Conservation (phyloP, 1,139 yeast species). For the Dujonia santamariae region DNA sequence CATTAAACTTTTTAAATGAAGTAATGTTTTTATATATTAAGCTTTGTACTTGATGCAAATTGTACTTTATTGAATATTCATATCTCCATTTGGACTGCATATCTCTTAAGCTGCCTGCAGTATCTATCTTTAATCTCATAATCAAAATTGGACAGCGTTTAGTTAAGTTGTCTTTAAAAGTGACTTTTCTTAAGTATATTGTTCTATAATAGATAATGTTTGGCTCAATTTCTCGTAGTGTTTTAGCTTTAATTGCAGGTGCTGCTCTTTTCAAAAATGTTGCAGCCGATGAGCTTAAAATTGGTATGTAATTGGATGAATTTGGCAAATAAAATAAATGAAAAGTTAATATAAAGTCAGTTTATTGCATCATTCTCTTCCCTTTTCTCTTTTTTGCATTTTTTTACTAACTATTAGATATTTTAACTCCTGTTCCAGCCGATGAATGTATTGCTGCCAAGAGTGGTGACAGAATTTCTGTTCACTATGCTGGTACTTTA, state of each 20-base stretch:
- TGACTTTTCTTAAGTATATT: neutral
- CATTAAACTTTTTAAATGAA: too few species aligned
- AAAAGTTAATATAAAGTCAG: neutral
- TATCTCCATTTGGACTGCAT: too few species aligned
- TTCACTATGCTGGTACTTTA: constrained; percentile 73
- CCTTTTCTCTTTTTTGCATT: neutral
- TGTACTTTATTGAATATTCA: too few species aligned
- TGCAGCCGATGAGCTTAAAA: constrained; percentile 16
- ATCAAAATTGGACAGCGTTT: too few species aligned
- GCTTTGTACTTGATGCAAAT: too few species aligned
- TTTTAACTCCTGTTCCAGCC: constrained; percentile 44
- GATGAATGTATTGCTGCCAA: constrained; percentile 57
- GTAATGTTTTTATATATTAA: too few species aligned
- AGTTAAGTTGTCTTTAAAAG: too few species aligned
- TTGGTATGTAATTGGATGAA: constrained; percentile 22
- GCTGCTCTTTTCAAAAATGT: constrained; percentile 2
- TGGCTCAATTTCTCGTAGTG: constrained; percentile 3
- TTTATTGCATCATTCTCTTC: neutral
- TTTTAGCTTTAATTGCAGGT: constrained; percentile 5
- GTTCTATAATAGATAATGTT: constrained; percentile 2
- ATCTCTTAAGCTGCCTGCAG: too few species aligned
- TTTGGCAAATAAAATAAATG: neutral
- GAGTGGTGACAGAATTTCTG: constrained; percentile 62
- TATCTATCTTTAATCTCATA: too few species aligned
- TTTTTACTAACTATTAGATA: constrained; percentile 24